A percentile compares a stretch with the other conserved stretches of the same genome.
Conservation (phyloP, 495 filamentous ascomycete species). For the Neurospora terricola region DNA sequence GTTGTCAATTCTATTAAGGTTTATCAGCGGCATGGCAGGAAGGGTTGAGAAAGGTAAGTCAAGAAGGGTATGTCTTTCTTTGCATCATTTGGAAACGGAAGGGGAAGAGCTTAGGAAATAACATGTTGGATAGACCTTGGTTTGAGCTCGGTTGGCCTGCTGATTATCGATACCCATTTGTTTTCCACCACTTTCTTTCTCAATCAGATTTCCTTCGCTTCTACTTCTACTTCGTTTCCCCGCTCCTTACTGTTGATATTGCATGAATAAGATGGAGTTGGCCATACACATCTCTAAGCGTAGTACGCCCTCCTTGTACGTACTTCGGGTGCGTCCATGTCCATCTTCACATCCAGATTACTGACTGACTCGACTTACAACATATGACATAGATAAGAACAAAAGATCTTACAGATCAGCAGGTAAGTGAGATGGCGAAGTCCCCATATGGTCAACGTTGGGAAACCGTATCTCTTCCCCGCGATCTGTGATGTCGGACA, state of each 20-base stretch:
- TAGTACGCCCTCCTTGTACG: neutral
- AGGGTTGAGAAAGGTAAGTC: neutral
- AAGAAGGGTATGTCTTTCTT: neutral
- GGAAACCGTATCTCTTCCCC: neutral
- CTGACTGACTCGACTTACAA: neutral
- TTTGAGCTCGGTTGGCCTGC: neutral
- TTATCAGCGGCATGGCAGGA: constrained; percentile 32
- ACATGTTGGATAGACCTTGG: neutral
- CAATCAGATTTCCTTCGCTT: neutral
- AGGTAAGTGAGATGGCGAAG: neutral
- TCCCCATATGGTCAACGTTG: neutral
- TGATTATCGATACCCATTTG: neutral
- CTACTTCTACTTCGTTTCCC: neutral
- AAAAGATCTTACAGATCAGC: neutral
- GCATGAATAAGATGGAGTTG: neutral
- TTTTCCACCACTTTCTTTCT: neutral
- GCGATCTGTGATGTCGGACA: neutral
- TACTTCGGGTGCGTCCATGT: neutral
- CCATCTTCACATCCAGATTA: neutral
- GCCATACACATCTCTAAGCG: neutral
- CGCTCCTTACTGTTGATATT: neutral
- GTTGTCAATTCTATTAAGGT: constrained; percentile 57
- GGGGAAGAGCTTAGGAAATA: neutral
- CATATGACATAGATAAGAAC: neutral
- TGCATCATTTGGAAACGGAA: neutral